Base-by-base conservation (phyloP, 495 filamentous ascomycete species). In the Aspergillus asperescens region DNA sequence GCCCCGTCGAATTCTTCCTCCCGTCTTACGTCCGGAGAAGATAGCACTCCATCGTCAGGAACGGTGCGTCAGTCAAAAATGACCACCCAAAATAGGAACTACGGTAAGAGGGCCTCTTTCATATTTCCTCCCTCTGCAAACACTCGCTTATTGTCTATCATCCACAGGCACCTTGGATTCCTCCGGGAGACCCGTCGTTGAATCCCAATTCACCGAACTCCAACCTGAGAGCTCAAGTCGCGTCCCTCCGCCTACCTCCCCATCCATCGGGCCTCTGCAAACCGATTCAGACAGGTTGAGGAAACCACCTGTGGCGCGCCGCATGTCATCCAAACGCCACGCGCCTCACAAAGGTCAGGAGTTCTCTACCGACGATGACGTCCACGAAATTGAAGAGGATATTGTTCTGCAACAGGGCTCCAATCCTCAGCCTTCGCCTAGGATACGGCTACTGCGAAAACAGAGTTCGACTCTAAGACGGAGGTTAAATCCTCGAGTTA, bases 311-410 rank as follows among this genome's bases (percentile, higher is more conserved):
- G 79, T 90, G 67, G 62, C 80, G 37, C 85, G 88, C 46, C 80
- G 88, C 41, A 76, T 82, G 55, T 88, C 89, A 24, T 86, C 86
- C n/a, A 85, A 83, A 58, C 77, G 83, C 7, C 77, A 82, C 52
- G 77, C 79, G 13, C 90, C 89, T 15, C 82, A 91, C 57, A 84
- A 85, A 55, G 87, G 90, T 12, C 88, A 89, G 63, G 82, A 89
- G 55, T 99, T 96, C 67, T 96, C 91, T 7, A 90, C 89, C 18
- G 93, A 99, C 60, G 93, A 99, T 67, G 90, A 88, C 65, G 78
- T 85, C 19, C 76, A 81, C 40, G 93, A 99, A 67, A 83, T 96
- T 22, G 87, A 93, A 62, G 67, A 75, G 43, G 73, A 79, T 44
- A 62, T 71, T 38, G 68, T 66, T 8, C 57, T 68, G 29, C 63